Evolutionary conservation across 306 rosid species (phyloP).

Genomic region (Aeschynomene evenia): DNA sequence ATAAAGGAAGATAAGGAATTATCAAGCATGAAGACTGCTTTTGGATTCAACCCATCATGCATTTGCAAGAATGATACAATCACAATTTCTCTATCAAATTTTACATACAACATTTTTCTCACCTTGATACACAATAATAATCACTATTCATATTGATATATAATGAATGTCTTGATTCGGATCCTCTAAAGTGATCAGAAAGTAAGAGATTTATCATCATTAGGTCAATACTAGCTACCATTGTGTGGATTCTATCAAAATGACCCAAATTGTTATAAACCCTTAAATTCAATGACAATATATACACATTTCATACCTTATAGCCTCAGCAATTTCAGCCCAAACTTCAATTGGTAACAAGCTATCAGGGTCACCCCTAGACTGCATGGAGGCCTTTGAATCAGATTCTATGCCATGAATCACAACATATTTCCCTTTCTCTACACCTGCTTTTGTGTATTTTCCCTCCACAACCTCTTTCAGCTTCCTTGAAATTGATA

Average conservation of each 20-base stretch:
- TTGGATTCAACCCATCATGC: too few species aligned
- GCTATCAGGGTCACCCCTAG: slow-evolving; percentile 83
- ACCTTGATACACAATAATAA: too few species aligned
- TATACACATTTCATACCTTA: slow-evolving; percentile 43
- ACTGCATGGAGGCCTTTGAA: slow-evolving; percentile 95
- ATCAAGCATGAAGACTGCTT: slow-evolving; percentile 3
- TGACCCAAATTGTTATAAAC: too few species aligned
- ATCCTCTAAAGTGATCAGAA: too few species aligned
- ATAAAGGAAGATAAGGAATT: slow-evolving; percentile 3
- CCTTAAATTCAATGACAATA: not conserved
- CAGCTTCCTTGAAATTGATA: slow-evolving; percentile 74
- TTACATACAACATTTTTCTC: too few species aligned
- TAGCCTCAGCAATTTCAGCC: slow-evolving; percentile 56
- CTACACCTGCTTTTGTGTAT: slow-evolving; percentile 60
- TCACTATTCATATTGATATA: too few species aligned
- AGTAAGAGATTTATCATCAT: too few species aligned
- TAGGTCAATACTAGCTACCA: too few species aligned
- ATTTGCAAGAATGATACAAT: too few species aligned
- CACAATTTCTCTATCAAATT: too few species aligned
- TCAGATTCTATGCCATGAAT: slow-evolving; percentile 85
- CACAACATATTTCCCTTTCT: slow-evolving; percentile 72
- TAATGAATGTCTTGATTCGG: too few species aligned
- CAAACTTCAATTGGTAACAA: slow-evolving; percentile 76
- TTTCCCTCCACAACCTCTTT: slow-evolving; percentile 72
- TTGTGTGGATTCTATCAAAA: too few species aligned